Evolutionary conservation across 805 yeast genomes (phyloP), one percentile per base, ranked within the genome.

Genomic region (Candida dendrica): DNA sequence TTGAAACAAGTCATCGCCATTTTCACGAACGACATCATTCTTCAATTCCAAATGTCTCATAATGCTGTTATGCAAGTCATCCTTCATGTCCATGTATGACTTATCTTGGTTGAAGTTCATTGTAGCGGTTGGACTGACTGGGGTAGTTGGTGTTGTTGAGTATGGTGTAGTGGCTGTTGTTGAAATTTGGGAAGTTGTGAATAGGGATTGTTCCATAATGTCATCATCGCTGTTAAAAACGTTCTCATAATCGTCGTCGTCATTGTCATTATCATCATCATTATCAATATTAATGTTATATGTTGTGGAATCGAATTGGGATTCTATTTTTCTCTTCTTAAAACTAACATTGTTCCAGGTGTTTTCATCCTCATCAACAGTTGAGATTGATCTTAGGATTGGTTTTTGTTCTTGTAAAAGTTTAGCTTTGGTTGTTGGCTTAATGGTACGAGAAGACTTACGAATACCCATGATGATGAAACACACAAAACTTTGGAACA

Each of bases 301-400:
- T 14, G 37, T 40, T 11, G 16, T 30, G 9, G 32, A 27, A 31
- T 14, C 20, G 13, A 27, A 18, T 7, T 33, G 33, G 22, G 38
- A 24, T 22, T 27, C 19, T 39, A 45, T 8, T 46, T 24, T 47
- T 44, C 53, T 48, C 57, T 53, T 46, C 46, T 51, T 53, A 47
- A 55, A 55, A 42, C 46, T 52, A 29, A 56, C 36, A 26, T 51
- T 55, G 41, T 55, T 56, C 38, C 53, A 55, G 14, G 58, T 52
- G 36, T 48, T 50, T 40, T 56, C 59, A 45, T 55, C 47, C 31
- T 55, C 59, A 44, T 52, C 59, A 44, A 56, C 47, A 10, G 59
- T 55, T 9, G 50, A 41, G 42, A 55, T 55, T 34, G 60, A 55
- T 50, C 59, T 56, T 36, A 55, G 43, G 11, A 56, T 52, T 16